phyloP scores from a whole-genome alignment of 2,329 filamentous ascomycete species.

The Penicillium sp. region DNA sequence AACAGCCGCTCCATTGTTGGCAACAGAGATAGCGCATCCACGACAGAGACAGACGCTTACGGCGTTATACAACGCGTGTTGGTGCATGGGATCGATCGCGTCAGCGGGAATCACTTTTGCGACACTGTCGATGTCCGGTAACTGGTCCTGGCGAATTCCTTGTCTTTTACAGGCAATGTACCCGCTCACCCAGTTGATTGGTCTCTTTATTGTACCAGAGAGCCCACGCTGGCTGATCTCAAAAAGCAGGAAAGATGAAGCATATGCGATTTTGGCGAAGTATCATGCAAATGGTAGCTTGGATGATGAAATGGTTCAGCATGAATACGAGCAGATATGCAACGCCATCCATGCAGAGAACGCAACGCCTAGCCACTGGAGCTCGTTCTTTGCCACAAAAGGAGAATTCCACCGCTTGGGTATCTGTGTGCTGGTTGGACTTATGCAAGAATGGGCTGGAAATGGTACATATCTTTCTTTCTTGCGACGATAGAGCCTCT shows the following conservation, averaged over 20 bases:
- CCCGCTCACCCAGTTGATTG: slow-evolving; percentile 52
- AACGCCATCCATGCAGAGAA: slow-evolving; percentile 19
- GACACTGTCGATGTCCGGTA: slow-evolving; percentile 14
- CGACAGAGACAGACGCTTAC: slow-evolving; percentile 32
- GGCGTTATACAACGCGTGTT: slow-evolving; percentile 32
- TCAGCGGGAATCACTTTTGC: slow-evolving; percentile 16
- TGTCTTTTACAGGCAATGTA: slow-evolving; percentile 57
- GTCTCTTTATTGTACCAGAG: slow-evolving; percentile 62
- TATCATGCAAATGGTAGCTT: slow-evolving; percentile 60
- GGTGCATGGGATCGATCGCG: slow-evolving; percentile 20
- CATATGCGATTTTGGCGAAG: slow-evolving; percentile 58
- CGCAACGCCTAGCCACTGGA: slow-evolving; percentile 11
- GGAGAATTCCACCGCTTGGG: slow-evolving; percentile 21
- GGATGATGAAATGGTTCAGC: slow-evolving; percentile 27
- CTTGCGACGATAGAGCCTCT: too few relatives aligned
- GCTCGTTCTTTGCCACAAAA: slow-evolving; percentile 21
- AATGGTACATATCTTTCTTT: slow-evolving; percentile 14
- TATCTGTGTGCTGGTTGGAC: slow-evolving; percentile 23
- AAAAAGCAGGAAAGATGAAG: slow-evolving; percentile 61
- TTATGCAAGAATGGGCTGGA: slow-evolving; percentile 28
- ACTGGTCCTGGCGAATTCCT: slow-evolving; percentile 61
- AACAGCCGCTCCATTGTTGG: slow-evolving; percentile 31
- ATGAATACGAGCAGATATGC: slow-evolving; percentile 27
- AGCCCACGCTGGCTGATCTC: slow-evolving; percentile 67
- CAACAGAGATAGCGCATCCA: slow-evolving; percentile 34